Evolutionary conservation across 805 yeast genomes (phyloP).

Genomic region (Myxozyma neotropica): DNA sequence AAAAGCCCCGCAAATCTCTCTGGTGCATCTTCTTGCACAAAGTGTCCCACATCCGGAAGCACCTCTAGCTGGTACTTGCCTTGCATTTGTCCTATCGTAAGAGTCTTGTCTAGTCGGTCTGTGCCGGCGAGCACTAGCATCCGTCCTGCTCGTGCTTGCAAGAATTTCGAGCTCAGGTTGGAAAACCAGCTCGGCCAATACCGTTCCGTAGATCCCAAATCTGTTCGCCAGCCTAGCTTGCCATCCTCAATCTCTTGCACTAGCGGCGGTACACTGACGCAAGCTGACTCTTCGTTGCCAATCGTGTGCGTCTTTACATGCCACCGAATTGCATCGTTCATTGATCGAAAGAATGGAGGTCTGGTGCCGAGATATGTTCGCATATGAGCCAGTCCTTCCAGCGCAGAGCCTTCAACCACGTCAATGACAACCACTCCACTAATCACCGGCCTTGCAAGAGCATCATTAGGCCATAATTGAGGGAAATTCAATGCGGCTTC

Average conservation of each 20-base stretch:
- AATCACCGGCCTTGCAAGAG: constrained; percentile 38
- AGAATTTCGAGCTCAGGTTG: constrained; percentile 60
- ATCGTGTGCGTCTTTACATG: constrained; percentile 62
- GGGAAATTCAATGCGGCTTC: constrained; percentile 46
- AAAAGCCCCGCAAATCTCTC: constrained; percentile 54
- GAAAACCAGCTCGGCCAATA: constrained; percentile 84
- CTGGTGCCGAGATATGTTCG: constrained; percentile 62
- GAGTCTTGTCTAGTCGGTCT: constrained; percentile 79
- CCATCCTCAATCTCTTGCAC: constrained; percentile 43
- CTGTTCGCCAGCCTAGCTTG: constrained; percentile 60
- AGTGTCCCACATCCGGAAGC: constrained; percentile 83
- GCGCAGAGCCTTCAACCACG: constrained; percentile 92
- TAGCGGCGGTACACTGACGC: constrained; percentile 74
- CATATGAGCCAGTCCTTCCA: constrained; percentile 68
- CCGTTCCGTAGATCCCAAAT: constrained; percentile 59
- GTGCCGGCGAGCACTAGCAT: constrained; percentile 83
- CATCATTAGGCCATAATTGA: constrained; percentile 6
- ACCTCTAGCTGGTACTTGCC: constrained; percentile 88
- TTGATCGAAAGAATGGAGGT: constrained; percentile 59
- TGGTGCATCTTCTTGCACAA: constrained; percentile 91
- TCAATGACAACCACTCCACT: constrained; percentile 80
- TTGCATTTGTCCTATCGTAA: constrained; percentile 97
- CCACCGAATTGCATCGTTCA: constrained; percentile 76
- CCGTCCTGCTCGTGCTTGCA: constrained; percentile 59
- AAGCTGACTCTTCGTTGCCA: constrained; percentile 63